Evolutionary conservation across 140 eudicot species (phyloP).

Genomic region (Ambrosia hybrid): DNA sequence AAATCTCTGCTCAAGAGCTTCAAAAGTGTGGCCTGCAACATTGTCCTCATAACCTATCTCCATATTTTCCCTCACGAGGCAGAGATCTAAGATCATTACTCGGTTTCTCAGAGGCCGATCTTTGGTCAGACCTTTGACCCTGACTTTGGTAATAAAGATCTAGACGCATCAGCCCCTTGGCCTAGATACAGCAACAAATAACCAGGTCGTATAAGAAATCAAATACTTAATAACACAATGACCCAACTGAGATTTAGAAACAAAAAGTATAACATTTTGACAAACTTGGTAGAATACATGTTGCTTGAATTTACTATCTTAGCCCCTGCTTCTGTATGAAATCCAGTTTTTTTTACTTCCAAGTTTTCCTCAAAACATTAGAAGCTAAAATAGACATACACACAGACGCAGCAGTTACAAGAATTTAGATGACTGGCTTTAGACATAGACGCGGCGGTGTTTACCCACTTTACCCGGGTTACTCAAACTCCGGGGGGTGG

Average conservation of each 20-base stretch:
- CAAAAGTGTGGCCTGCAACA: constrained; percentile 49
- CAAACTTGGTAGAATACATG: neutral
- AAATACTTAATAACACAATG: constrained; percentile 7
- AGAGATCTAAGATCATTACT: constrained; percentile 60
- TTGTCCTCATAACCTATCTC: constrained; percentile 74
- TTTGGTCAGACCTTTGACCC: constrained; percentile 41
- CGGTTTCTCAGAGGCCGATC: constrained; percentile 46
- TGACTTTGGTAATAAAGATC: constrained; percentile 69
- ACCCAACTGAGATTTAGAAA: constrained; percentile 14
- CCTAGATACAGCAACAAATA: constrained; percentile 39
- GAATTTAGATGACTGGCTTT: too few species aligned
- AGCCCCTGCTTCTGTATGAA: too few species aligned
- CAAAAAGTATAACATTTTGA: neutral
- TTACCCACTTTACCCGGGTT: too few species aligned
- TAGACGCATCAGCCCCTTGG: constrained; percentile 62
- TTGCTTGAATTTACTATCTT: too few species aligned
- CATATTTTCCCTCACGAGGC: constrained; percentile 69
- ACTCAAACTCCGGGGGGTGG: too few species aligned
- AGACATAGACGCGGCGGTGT: too few species aligned
- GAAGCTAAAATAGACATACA: too few species aligned
- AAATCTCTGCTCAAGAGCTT: constrained; percentile 82
- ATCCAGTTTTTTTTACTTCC: too few species aligned
- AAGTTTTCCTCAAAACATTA: too few species aligned
- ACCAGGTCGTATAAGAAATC: constrained; percentile 7
- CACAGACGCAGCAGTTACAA: too few species aligned